Percentiles rank a stretch among this genome's conserved stretches.
Conservation (phyloP, 2,329 filamentous ascomycete species). For the Apiospora rasikravindrae region DNA sequence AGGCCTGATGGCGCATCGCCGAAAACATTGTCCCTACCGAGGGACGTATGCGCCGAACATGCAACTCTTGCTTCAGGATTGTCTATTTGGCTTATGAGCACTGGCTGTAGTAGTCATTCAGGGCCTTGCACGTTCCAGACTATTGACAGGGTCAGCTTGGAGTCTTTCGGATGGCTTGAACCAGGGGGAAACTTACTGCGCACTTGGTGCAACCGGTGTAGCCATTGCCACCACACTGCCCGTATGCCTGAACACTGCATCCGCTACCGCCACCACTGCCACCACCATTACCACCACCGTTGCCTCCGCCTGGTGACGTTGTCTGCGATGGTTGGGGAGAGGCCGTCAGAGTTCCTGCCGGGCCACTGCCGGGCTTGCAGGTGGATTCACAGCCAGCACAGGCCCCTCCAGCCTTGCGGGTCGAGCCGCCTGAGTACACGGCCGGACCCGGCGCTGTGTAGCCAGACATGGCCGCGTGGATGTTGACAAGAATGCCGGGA, state of each 20-base stretch:
- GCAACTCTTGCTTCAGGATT: not conserved
- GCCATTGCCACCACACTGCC: constrained; percentile 47
- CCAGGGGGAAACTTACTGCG: constrained; percentile 36
- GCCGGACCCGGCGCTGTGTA: constrained; percentile 51
- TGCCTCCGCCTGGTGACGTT: constrained; percentile 26
- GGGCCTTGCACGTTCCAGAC: constrained; percentile 13
- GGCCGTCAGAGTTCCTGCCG: constrained; percentile 33
- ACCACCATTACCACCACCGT: constrained; percentile 18
- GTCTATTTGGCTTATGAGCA: not conserved
- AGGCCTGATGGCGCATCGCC: not conserved
- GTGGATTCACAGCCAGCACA: constrained; percentile 45
- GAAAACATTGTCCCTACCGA: not conserved
- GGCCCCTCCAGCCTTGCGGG: constrained; percentile 42
- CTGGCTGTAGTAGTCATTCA: constrained; percentile 14
- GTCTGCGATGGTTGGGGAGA: constrained; percentile 11
- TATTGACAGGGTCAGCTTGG: not conserved
- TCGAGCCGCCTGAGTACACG: constrained; percentile 47
- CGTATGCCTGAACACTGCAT: constrained; percentile 42
- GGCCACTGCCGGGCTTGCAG: constrained; percentile 41
- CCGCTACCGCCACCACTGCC: constrained; percentile 27
- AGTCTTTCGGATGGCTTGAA: not conserved
- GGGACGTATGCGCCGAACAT: not conserved
- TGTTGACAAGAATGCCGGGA: constrained; percentile 54
- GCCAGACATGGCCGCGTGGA: constrained; percentile 46
- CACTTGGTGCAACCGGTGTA: constrained; percentile 49